Conservation (phyloP, 1,139 yeast genomes). For the Saccharomyces hybrid region DNA sequence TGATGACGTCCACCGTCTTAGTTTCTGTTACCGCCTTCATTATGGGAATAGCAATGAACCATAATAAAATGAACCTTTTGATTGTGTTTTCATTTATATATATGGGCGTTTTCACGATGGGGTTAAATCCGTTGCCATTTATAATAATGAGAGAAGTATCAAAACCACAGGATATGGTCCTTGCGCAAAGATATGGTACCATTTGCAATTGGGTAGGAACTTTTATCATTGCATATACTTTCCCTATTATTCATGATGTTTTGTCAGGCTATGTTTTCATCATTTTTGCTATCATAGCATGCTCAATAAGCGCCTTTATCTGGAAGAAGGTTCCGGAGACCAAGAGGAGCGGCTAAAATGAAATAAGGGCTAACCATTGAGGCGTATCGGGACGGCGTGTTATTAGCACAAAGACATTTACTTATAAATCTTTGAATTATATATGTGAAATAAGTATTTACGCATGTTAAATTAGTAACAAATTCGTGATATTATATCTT, state of each 20-base stretch:
- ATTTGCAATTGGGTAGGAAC: slow-evolving; percentile 88
- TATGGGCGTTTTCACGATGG: slow-evolving; percentile 79
- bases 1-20: slow-evolving; percentile 52
- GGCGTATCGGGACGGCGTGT: background rate
- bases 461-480: background rate
- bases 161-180: slow-evolving; percentile 66
- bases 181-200: slow-evolving; percentile 89
- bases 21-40: slow-evolving; percentile 61
- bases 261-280: slow-evolving; percentile 75
- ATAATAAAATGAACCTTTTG: slow-evolving; percentile 44
- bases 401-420: background rate
- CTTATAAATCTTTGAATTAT: background rate
- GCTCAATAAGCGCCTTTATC: slow-evolving; percentile 42
- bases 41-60: slow-evolving; percentile 58
- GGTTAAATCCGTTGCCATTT: slow-evolving; percentile 92
- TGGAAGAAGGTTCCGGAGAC: slow-evolving; percentile 62
- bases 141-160: slow-evolving; percentile 79
- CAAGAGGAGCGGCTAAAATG: slow-evolving; percentile 39
- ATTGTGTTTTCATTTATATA: slow-evolving; percentile 62
- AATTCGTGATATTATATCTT: background rate
- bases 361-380: slow-evolving; percentile 19
- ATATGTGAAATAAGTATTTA: background rate
- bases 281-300: slow-evolving; percentile 55
- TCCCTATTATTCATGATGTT: slow-evolving; percentile 58
- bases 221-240: slow-evolving; percentile 66